Conservation (phyloP, 2,329 filamentous ascomycete genomes). For the Ophiocordyceps camponoti-saundersi region DNA sequence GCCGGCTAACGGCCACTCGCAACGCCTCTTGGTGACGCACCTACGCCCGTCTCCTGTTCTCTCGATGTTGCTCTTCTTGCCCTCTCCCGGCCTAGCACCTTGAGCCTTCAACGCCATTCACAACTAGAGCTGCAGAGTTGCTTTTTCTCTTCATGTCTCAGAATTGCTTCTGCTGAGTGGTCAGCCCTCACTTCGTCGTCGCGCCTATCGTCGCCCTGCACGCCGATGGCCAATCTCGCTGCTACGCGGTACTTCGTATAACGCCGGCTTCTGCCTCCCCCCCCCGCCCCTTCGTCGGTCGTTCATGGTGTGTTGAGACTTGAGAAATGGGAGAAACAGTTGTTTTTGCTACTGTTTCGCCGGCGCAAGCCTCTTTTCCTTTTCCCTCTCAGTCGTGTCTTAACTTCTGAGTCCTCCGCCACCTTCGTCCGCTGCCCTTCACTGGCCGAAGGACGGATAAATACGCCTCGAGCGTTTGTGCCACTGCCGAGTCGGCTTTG, state of each 20-base stretch:
- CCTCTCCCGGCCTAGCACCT: not conserved
- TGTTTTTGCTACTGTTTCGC: not conserved
- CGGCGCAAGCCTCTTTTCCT: conserved; percentile 1
- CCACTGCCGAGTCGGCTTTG: conserved; percentile 1
- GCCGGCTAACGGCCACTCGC: not conserved
- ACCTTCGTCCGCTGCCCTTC: not conserved
- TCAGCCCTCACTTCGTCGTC: not conserved
- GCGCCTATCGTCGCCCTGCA: conserved; percentile 2
- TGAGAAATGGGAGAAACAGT: conserved; percentile 1
- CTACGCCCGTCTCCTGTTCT: not conserved
- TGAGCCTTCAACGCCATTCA: not conserved
- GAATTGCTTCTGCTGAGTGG: conserved; percentile 2
- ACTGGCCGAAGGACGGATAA: conserved; percentile 1
- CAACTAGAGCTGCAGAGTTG: conserved; percentile 1
- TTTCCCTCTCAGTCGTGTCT: not conserved
- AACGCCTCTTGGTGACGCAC: not conserved
- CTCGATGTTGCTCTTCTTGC: not conserved
- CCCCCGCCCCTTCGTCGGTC: conserved; percentile 1
- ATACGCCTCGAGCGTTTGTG: not conserved
- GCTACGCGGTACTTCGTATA: conserved; percentile 1
- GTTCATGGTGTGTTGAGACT: not conserved
- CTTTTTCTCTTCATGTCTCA: conserved; percentile 2
- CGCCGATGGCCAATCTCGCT: conserved; percentile 1
- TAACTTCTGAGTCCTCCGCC: not conserved
- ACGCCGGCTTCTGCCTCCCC: conserved; percentile 1